Conservation (phyloP, 129 eudicot genomes). For the Ambrosia artemisiifolia region DNA sequence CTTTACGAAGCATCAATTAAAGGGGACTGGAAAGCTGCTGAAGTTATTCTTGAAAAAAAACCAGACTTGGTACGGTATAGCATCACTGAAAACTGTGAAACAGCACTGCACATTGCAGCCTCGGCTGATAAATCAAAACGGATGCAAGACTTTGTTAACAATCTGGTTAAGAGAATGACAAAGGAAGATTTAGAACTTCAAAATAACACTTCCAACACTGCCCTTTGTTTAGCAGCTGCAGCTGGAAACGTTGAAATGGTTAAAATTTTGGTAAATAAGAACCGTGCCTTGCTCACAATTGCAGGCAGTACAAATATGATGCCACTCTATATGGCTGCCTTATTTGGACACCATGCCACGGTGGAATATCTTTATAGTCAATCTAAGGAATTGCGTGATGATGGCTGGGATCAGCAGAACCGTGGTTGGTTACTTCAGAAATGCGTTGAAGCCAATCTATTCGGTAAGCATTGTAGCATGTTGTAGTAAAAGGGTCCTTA, state of each 20-base stretch:
- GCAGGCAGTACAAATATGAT: conserved; percentile 25
- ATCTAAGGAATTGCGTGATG: conserved; percentile 7
- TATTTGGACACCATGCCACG: conserved; percentile 34
- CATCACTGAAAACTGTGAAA: conserved; percentile 42
- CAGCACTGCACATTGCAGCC: conserved; percentile 56
- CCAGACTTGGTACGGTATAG: conserved; percentile 3
- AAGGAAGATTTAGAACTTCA: conserved; percentile 25
- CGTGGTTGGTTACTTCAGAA: conserved; percentile 33
- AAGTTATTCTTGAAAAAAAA: conserved; percentile 6
- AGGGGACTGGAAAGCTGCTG: conserved; percentile 47
- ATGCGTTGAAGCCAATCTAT: conserved; percentile 34
- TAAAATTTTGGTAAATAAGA: conserved; percentile 23
- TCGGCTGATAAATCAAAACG: conserved; percentile 22
- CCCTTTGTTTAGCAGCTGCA: conserved; percentile 54
- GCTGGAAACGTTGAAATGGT: conserved; percentile 39
- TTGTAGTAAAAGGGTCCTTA: not conserved
- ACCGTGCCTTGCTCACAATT: conserved; percentile 20
- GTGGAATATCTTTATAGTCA: conserved; percentile 27
- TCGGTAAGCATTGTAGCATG: conserved; percentile 24
- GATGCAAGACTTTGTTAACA: conserved; percentile 31
- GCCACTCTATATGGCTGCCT: conserved; percentile 49
- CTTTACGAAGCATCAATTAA: conserved; percentile 32
- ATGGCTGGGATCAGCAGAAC: conserved; percentile 30
- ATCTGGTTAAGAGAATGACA: conserved; percentile 24
- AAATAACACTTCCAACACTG: conserved; percentile 34